These are phyloP conservation scores for Ogataea sp. DNA, from an alignment of 805 yeast genomes.

Conservation along the genomic window DNA sequence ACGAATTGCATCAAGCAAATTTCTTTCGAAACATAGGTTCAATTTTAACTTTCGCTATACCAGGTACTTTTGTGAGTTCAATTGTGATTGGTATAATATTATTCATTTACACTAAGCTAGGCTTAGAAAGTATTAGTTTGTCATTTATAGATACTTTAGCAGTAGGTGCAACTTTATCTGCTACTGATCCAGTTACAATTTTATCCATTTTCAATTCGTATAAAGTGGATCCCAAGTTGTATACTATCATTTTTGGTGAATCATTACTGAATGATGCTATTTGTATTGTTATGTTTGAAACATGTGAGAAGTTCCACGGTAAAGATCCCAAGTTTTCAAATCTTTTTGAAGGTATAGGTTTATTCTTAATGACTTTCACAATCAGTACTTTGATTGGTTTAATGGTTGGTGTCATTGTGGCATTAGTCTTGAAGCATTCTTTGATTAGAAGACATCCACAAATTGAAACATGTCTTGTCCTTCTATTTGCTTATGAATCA, in stretches of 20 bases:
- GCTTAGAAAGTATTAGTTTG: slow-evolving; percentile 78
- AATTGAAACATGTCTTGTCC: slow-evolving; percentile 88
- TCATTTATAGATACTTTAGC: slow-evolving; percentile 97
- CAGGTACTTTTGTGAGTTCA: slow-evolving; percentile 92
- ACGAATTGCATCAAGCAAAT: slow-evolving; percentile 92
- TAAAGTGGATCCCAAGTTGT: slow-evolving; percentile 95
- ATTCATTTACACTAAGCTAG: slow-evolving; percentile 85
- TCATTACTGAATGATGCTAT: slow-evolving; percentile 94
- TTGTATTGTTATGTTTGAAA: slow-evolving; percentile 97
- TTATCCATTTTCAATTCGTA: slow-evolving; percentile 94
- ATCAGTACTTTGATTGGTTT: slow-evolving; percentile 87
- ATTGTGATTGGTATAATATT: slow-evolving; percentile 83
- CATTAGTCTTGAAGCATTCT: slow-evolving; percentile 83
- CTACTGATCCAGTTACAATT: slow-evolving; percentile 98
- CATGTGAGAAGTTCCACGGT: slow-evolving; percentile 94
- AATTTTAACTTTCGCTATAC: slow-evolving; percentile 88
- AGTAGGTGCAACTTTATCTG: slow-evolving; percentile 95
- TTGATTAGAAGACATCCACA: slow-evolving; percentile 93
- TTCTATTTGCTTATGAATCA: slow-evolving; percentile 88
- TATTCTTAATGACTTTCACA: slow-evolving; percentile 88
- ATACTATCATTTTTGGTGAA: slow-evolving; percentile 96
- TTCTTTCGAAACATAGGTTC: slow-evolving; percentile 89
- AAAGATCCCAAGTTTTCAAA: slow-evolving; percentile 65
- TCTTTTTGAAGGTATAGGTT: slow-evolving; percentile 89
- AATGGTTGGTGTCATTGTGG: slow-evolving; percentile 79